phyloP scores from a whole-genome alignment of 768 basidiomycete species.

The Suillus bovinus region DNA sequence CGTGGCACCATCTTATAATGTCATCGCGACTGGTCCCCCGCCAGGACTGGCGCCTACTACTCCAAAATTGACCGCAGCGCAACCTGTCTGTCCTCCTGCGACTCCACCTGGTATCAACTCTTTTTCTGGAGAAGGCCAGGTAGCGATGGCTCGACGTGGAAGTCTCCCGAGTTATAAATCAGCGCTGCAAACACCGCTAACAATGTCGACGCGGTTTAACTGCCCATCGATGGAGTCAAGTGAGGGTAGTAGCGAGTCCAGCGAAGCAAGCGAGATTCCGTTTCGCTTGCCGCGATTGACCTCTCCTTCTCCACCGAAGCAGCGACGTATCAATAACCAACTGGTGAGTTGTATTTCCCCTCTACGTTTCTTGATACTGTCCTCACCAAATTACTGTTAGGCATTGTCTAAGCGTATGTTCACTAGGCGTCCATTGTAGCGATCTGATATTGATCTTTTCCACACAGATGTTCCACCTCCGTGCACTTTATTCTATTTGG shows the following conservation, averaged over 20 bases:
- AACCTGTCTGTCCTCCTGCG: slow-evolving; percentile 1
- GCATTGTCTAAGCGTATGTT: slow-evolving; percentile 62
- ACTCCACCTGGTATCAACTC: slow-evolving; percentile 6
- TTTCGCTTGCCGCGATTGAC: slow-evolving; percentile 26
- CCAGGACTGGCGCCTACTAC: slow-evolving; percentile 23
- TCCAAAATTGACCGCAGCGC: slow-evolving; percentile 15
- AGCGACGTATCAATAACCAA: slow-evolving; percentile 50
- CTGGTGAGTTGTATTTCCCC: slow-evolving; percentile 42
- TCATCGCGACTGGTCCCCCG: slow-evolving; percentile 25
- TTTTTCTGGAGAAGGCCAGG: slow-evolving; percentile 17
- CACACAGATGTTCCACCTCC: slow-evolving; percentile 60
- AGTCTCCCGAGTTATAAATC: slow-evolving; percentile 45
- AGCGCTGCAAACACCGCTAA: slow-evolving; percentile 23
- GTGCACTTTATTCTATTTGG: slow-evolving; percentile 66
- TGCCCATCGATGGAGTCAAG: slow-evolving; percentile 44
- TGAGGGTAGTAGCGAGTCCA: slow-evolving; percentile 46
- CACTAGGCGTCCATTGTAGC: slow-evolving; percentile 9
- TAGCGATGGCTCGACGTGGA: slow-evolving; percentile 19
- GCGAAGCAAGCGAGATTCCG: slow-evolving; percentile 42
- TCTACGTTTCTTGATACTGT: slow-evolving; percentile 17
- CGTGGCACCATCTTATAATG: slow-evolving; percentile 27
- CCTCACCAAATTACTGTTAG: slow-evolving; percentile 29
- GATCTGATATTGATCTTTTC: slow-evolving; percentile 2
- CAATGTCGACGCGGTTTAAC: slow-evolving; percentile 31
- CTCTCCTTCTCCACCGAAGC: slow-evolving; percentile 36